A percentile compares a stretch with the other conserved stretches of the same genome.
These are phyloP conservation scores for Hymenoscyphus linearis DNA, from an alignment of 2,329 filamentous ascomycete species.

Conservation along the genomic window DNA sequence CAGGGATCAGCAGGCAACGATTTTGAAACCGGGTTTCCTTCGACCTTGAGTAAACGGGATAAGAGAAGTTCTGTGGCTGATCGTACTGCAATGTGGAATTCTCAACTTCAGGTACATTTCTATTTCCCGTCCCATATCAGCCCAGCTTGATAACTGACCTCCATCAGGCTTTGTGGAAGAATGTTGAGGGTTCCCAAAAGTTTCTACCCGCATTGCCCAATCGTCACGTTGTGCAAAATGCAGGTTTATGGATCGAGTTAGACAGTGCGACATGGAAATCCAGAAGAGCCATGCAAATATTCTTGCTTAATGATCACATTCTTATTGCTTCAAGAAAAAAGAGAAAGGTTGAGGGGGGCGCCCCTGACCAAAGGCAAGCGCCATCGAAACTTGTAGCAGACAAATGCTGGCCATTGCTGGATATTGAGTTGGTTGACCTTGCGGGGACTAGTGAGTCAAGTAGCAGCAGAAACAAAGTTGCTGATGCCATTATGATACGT, in stretches of 20 bases:
- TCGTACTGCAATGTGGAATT: conserved; percentile 61
- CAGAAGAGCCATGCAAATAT: conserved; percentile 80
- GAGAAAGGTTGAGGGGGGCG: conserved; percentile 68
- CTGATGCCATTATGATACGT: conserved; percentile 85
- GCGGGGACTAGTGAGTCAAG: conserved; percentile 59
- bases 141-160: conserved; percentile 9
- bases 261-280: conserved; percentile 98
- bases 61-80: conserved; percentile 86
- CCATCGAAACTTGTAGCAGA: conserved; percentile 81
- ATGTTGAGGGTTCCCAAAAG: conserved; percentile 96
- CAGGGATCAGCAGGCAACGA: conserved; percentile 44
- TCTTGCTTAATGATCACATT: conserved; percentile 90
- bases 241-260: conserved; percentile 88
- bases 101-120: conserved; percentile 48
- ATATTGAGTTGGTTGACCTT: conserved; percentile 90
- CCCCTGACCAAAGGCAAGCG: conserved; percentile 42
- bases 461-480: conserved; percentile 56
- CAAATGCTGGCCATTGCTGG: conserved; percentile 86
- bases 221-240: conserved; percentile 92
- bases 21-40: conserved; percentile 46
- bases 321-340: conserved; percentile 90
- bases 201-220: conserved; percentile 86
- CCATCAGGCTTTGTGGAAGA: conserved; percentile 77
- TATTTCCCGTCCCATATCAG: neutral
- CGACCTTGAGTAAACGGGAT: conserved; percentile 60